Conservation (phyloP, 2,329 filamentous ascomycete species). For the Alternaria sp. region DNA sequence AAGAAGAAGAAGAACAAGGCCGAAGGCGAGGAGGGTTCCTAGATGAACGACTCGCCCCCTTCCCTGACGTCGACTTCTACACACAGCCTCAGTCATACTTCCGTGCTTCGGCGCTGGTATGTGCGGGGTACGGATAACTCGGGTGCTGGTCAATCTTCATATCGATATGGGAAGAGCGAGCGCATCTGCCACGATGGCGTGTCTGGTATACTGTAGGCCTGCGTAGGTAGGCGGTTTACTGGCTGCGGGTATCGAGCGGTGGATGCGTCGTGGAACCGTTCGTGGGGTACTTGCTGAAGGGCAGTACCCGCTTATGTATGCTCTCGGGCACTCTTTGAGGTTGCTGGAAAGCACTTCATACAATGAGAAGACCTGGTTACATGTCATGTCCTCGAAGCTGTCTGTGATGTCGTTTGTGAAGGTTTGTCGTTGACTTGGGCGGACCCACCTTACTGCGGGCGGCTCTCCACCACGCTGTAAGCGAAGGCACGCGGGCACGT, state of each 20-base stretch:
- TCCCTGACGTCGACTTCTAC: slow-evolving; percentile 40
- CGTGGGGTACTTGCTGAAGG: slow-evolving; percentile 26
- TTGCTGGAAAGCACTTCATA: slow-evolving; percentile 27
- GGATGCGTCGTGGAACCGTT: slow-evolving; percentile 26
- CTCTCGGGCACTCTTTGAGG: slow-evolving; percentile 26
- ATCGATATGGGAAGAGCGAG: slow-evolving; percentile 46
- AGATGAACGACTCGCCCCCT: slow-evolving; percentile 49
- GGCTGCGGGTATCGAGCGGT: slow-evolving; percentile 19
- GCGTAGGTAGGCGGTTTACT: slow-evolving; percentile 19
- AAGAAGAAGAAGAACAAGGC: slow-evolving; percentile 50
- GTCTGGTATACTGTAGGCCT: slow-evolving; percentile 18
- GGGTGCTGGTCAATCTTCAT: slow-evolving; percentile 35
- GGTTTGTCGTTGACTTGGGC: slow-evolving; percentile 6
- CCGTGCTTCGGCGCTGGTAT: slow-evolving; percentile 28
- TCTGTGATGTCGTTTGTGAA: slow-evolving; percentile 29
- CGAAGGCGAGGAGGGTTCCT: slow-evolving; percentile 31
- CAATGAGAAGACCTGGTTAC: slow-evolving; percentile 29
- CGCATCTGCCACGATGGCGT: slow-evolving; percentile 28
- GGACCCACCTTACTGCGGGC: slow-evolving; percentile 12
- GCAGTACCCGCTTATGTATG: slow-evolving; percentile 32
- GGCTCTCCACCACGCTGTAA: slow-evolving; percentile 9
- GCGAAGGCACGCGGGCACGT: slow-evolving; percentile 15
- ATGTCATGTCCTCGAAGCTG: background rate
- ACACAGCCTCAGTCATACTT: slow-evolving; percentile 29
- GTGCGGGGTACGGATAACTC: slow-evolving; percentile 29